A percentile compares a stretch with the other conserved stretches of the same genome.
Conservation (phyloP, 1,284 basidiomycete genomes). For the Mycena citricolor region DNA sequence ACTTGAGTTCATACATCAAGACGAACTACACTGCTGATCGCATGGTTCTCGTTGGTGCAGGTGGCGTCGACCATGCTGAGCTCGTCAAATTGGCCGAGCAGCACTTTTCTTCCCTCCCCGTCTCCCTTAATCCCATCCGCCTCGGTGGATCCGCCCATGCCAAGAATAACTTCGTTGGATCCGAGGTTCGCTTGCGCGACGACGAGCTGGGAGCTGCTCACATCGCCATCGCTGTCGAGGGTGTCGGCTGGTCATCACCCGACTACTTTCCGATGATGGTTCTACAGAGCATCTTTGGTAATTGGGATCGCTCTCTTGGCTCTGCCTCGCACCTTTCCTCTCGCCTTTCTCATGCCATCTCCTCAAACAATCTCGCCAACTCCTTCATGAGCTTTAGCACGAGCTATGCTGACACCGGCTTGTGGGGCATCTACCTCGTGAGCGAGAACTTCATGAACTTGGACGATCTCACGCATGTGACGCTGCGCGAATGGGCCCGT, state of each 20-base stretch:
- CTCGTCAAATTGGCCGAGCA: conserved; percentile 95
- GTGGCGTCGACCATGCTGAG: conserved; percentile 90
- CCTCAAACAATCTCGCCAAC: conserved; percentile 95
- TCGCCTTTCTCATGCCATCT: conserved; percentile 89
- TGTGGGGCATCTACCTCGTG: conserved; percentile 98
- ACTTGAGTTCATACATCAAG: conserved; percentile 91
- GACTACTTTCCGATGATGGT: conserved; percentile 99
- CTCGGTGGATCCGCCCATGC: conserved; percentile 79
- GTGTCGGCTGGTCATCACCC: conserved; percentile 95
- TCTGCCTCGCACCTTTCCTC: conserved; percentile 89
- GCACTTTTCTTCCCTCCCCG: conserved; percentile 89
- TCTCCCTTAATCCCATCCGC: conserved; percentile 85
- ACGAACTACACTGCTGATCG: conserved; percentile 99
- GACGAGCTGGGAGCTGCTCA: conserved; percentile 89
- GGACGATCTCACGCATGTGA: conserved; percentile 94
- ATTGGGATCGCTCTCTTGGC: conserved; percentile 98
- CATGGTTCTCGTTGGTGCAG: conserved; percentile 97
- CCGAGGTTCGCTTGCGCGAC: conserved; percentile 95
- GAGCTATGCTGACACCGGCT: conserved; percentile 98
- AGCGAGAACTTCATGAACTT: conserved; percentile 93
- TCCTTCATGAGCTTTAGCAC: conserved; percentile 99
- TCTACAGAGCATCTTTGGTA: conserved; percentile 97
- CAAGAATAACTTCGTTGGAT: conserved; percentile 86
- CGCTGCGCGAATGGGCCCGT: conserved; percentile 94
- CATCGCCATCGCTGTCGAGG: conserved; percentile 96